Conservation (phyloP, 768 basidiomycete species). For the Mycena sanguinolenta region DNA sequence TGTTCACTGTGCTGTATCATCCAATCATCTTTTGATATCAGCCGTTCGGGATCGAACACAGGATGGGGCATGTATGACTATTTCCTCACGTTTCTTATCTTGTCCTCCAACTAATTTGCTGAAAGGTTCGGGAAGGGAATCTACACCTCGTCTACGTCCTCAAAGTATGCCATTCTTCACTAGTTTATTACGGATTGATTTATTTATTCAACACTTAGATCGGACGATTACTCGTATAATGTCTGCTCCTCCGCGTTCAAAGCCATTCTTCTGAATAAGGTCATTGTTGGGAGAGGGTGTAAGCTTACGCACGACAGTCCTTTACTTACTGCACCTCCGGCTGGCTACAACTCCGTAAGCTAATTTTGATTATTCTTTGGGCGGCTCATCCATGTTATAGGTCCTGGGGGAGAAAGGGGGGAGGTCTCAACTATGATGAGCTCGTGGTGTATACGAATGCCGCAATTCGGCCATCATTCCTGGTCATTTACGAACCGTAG, state of each 20-base stretch:
- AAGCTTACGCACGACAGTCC: constrained; percentile 75
- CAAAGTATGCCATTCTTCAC: constrained; percentile 60
- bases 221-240: constrained; percentile 80
- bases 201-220: constrained; percentile 48
- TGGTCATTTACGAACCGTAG: constrained; percentile 81
- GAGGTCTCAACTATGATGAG: constrained; percentile 78
- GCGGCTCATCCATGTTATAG: constrained; percentile 46
- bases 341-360: constrained; percentile 77
- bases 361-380: background rate
- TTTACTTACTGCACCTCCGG: constrained; percentile 69
- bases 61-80: constrained; percentile 80
- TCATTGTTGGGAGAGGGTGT: constrained; percentile 76
- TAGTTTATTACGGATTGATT: background rate
- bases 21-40: constrained; percentile 73
- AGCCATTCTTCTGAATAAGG: constrained; percentile 81
- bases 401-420: constrained; percentile 78
- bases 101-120: constrained; percentile 3
- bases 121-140: constrained; percentile 80
- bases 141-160: no score
- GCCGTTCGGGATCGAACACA: constrained; percentile 76
- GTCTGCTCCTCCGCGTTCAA: constrained; percentile 67
- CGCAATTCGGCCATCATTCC: constrained; percentile 78
- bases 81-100: background rate
- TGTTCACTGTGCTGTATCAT: constrained; percentile 76
- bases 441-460: constrained; percentile 79